Conservation (phyloP, 768 basidiomycete genomes). For the Strobilomyces echinocephalus region DNA sequence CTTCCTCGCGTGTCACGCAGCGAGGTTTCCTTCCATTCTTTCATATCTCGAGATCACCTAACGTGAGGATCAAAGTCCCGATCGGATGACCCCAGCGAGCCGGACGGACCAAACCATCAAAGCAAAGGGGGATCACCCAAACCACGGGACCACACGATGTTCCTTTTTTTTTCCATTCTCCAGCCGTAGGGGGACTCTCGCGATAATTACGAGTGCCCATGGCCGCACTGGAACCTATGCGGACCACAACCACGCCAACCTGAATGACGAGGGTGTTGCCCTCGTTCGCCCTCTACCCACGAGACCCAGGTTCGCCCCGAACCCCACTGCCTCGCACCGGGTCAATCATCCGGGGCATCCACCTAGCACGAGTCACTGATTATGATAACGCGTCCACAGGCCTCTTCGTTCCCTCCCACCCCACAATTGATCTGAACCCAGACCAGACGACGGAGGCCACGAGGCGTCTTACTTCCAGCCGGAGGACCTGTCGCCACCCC, state of each 20-base stretch:
- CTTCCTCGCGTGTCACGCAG: constrained; percentile 8
- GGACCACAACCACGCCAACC: constrained; percentile 12
- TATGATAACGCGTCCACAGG: neutral
- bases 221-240: constrained; percentile 20
- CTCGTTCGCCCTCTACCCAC: neutral
- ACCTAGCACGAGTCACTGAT: neutral
- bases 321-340: neutral
- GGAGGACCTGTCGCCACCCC: constrained; percentile 27
- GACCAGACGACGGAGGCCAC: neutral
- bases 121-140: constrained; percentile 7
- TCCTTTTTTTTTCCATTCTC: constrained; percentile 5
- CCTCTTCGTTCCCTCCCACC: neutral
- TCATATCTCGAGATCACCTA: constrained; percentile 11
- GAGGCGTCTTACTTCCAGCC: neutral
- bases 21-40: constrained; percentile 24
- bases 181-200: neutral
- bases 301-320: neutral
- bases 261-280: neutral
- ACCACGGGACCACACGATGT: constrained; percentile 10
- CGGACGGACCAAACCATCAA: neutral
- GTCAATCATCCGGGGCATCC: constrained; percentile 6
- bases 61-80: constrained; percentile 19
- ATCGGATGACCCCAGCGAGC: neutral
- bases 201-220: neutral
- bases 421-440: neutral